Evolutionary conservation across 2,329 filamentous ascomycete species (phyloP).

Genomic region (Penicillium sp.): DNA sequence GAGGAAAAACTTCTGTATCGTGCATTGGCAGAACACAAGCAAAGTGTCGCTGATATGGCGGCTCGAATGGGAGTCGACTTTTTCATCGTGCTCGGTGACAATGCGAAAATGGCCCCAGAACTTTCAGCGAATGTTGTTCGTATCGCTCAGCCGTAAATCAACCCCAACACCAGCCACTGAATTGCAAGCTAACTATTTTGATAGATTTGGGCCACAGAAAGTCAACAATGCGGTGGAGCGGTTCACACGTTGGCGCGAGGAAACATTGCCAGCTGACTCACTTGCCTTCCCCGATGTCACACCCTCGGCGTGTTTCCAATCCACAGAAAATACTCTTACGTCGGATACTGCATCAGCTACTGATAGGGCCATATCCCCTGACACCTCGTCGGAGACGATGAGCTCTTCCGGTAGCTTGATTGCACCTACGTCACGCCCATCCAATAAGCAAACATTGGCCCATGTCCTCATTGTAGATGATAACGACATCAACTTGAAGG

Average conservation of each 20-base stretch:
- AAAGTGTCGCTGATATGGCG: conserved; percentile 9
- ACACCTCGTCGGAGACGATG: background rate
- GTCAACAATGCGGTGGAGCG: conserved; percentile 26
- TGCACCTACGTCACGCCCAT: conserved; percentile 5
- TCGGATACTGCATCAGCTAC: background rate
- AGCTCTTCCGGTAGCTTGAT: background rate
- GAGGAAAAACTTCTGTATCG: conserved; percentile 26
- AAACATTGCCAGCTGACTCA: background rate
- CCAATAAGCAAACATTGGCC: conserved; percentile 1
- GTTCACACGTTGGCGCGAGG: conserved; percentile 1
- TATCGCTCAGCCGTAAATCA: conserved; percentile 31
- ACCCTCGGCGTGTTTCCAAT: background rate
- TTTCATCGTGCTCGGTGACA: conserved; percentile 25
- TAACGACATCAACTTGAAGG: conserved; percentile 45
- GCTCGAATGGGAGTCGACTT: conserved; percentile 12
- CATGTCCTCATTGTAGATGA: conserved; percentile 46
- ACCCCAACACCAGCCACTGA: too few species aligned
- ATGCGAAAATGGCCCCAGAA: conserved; percentile 2
- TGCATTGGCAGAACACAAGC: conserved; percentile 2
- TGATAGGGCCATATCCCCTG: background rate
- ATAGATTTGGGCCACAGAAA: conserved; percentile 32
- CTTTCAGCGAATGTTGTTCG: conserved; percentile 21
- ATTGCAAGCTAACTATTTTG: background rate
- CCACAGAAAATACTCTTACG: background rate
- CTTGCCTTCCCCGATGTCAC: background rate